phyloP scores from a whole-genome alignment of 1,284 basidiomycete species.

The Peniophora sp. region DNA sequence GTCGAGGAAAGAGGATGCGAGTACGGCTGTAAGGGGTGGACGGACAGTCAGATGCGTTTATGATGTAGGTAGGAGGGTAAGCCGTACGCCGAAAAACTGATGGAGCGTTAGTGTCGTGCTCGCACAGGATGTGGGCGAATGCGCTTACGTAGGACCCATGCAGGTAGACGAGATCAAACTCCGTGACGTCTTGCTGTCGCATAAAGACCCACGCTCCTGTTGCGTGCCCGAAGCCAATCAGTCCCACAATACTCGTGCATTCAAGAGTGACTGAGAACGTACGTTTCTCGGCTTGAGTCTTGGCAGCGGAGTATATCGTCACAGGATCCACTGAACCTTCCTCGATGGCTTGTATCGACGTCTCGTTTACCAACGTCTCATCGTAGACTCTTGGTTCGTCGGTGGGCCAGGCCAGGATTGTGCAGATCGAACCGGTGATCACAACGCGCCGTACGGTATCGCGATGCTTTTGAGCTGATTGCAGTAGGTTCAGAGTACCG shows the following conservation, averaged over 20 bases:
- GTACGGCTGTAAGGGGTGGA: not conserved
- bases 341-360: not conserved
- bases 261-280: no score
- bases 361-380: not conserved
- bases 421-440: not conserved
- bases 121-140: no score
- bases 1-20: constrained; percentile 37
- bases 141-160: not conserved
- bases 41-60: no score
- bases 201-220: not conserved
- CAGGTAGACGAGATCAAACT: not conserved
- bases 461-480: constrained; percentile 24
- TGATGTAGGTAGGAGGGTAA: no score
- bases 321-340: not conserved
- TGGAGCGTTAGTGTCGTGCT: no score
- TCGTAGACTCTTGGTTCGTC: not conserved
- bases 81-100: not conserved
- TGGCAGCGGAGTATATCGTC: not conserved
- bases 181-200: not conserved
- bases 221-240: no score
- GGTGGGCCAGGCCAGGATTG: not conserved
- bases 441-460: constrained; percentile 14
- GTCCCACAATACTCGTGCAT: no score
- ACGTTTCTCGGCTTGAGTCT: not conserved
- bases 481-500: not conserved